phyloP scores from a whole-genome alignment of 495 filamentous ascomycete genomes.

The Cenococcum geophilum region DNA sequence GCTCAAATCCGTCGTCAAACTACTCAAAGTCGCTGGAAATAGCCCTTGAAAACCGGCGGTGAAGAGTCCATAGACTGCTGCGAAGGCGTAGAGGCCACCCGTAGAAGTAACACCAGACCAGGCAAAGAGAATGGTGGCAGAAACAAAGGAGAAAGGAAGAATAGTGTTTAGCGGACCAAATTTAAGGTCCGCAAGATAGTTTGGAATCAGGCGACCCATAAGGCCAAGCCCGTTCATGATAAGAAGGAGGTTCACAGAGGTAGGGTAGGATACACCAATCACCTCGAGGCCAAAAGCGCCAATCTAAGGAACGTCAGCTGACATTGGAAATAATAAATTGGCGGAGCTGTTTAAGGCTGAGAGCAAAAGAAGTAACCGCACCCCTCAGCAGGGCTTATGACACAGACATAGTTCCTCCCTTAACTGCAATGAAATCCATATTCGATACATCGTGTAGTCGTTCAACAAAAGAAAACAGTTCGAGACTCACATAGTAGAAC shows the following conservation, averaged over 20 bases:
- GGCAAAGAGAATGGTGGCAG: constrained; percentile 29
- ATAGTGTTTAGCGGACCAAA: constrained; percentile 37
- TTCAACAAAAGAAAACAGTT: too few species aligned
- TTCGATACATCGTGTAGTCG: too few species aligned
- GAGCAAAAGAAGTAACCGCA: background rate
- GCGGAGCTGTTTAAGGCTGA: background rate
- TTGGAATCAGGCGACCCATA: constrained; percentile 35
- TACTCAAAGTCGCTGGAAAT: constrained; percentile 33
- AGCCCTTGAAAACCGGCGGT: constrained; percentile 35
- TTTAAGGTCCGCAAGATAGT: constrained; percentile 32
- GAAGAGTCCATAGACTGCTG: constrained; percentile 33
- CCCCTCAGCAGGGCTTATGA: too few species aligned
- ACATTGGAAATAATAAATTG: background rate
- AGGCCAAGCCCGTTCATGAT: constrained; percentile 38
- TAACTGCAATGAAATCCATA: too few species aligned
- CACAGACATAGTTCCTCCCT: too few species aligned
- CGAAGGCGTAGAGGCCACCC: constrained; percentile 32
- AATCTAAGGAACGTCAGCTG: background rate
- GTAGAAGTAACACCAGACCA: constrained; percentile 33
- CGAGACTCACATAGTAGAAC: constrained; percentile 31
- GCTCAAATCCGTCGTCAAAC: constrained; percentile 35
- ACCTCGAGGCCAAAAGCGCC: constrained; percentile 31
- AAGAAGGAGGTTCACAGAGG: constrained; percentile 33
- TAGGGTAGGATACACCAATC: constrained; percentile 29
- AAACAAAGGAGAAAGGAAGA: constrained; percentile 31